Conservation (phyloP, 2,329 filamentous ascomycete genomes). For the Diaporthe citri region DNA sequence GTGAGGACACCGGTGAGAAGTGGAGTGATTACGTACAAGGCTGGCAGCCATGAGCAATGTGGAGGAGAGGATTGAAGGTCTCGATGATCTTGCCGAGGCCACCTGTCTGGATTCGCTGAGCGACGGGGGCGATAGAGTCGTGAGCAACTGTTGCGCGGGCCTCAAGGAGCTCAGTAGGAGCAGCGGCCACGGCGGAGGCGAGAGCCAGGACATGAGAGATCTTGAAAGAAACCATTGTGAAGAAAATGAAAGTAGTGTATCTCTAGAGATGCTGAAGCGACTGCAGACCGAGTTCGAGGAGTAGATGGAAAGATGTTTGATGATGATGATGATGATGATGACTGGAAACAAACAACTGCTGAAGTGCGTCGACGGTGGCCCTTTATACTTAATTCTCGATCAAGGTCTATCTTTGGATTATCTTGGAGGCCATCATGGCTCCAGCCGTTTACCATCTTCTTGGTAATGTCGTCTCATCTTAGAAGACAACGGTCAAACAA, state of each 20-base stretch:
- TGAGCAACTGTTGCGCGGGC: constrained; percentile 14
- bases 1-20: background rate
- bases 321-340: constrained; percentile 19
- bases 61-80: constrained; percentile 43
- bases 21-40: constrained; percentile 36
- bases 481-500: constrained; percentile 18
- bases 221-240: constrained; percentile 18
- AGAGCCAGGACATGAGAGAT: constrained; percentile 21
- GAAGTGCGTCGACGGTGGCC: background rate
- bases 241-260: background rate
- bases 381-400: background rate
- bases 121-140: constrained; percentile 9
- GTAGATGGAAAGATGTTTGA: background rate
- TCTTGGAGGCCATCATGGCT: background rate
- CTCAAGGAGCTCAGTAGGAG: constrained; percentile 22
- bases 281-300: background rate
- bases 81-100: constrained; percentile 39
- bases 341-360: background rate
- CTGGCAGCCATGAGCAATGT: constrained; percentile 46
- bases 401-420: background rate
- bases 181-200: background rate
- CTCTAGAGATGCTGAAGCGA: constrained; percentile 1
- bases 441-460: background rate
- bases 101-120: constrained; percentile 42
- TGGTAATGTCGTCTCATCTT: constrained; percentile 13